Base-by-base conservation (phyloP, 768 basidiomycete genomes). In the Trichaptum fuscoviolaceum region DNA sequence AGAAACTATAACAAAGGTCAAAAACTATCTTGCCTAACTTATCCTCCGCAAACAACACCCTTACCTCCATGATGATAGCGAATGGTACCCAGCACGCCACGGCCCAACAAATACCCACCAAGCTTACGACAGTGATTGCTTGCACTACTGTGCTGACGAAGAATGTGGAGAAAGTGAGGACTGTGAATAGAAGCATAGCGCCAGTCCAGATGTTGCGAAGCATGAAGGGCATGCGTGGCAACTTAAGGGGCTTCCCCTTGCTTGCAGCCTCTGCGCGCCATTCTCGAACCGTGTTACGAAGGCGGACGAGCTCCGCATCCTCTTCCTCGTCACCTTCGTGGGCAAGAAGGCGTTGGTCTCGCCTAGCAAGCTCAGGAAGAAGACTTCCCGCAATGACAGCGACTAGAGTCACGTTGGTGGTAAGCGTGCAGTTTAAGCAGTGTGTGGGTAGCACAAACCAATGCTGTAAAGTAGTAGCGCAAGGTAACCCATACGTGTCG, bases 11-110 rank as follows among this genome's bases (percentile, higher is more conserved):
- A 8, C 61, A 58, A 24, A 62, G 58, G 15, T 52, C 20, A 52
- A 15, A 24, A 35, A 62, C 24, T 57, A 2, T 36, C n/a, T 23
- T 25, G 25, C 23, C 20, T 27, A 66, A 30, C 7, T 17, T 17
- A 8, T 25, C 57, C n/a, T n/a, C n/a, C 30, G 30, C 30, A 27
- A 63, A 26, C 52, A 61, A 57, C 35, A 27, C 4, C 71, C 84
- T 63, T 69, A 86, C 94, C 86, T 96, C 95, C 95, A 98, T 98
- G 77, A 98, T 93, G 72, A 97, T 95, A 23, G 95, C 92, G 70
- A 97, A 97, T 1, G 95, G 95, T 18, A 93, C 93, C 96, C 96
- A 97, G 79, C 92, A 93, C n/a, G 96, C 93, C 57, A 97, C 93
- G 10, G 95, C 93, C 96, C 96, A 98, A 75, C 91, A 96, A 42